These are phyloP conservation scores for Debaryomyces sp. DNA, from an alignment of 1,139 yeast genomes.

Conservation along the genomic window DNA sequence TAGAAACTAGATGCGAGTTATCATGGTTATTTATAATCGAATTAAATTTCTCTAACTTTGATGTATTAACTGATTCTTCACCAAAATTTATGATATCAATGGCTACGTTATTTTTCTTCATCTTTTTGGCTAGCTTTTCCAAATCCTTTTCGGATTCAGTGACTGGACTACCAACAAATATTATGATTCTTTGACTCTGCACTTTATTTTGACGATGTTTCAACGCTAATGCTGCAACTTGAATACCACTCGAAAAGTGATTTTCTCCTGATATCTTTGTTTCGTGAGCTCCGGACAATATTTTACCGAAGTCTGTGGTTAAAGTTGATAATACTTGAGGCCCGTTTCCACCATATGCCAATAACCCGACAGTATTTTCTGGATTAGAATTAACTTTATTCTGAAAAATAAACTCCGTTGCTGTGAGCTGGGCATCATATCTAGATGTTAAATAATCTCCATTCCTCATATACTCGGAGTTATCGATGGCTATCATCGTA, in stretches of 20 bases:
- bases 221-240: slow-evolving; percentile 95
- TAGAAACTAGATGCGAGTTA: slow-evolving; percentile 81
- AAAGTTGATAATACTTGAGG: slow-evolving; percentile 88
- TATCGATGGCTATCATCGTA: slow-evolving; percentile 92
- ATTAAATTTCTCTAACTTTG: slow-evolving; percentile 79
- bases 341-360: slow-evolving; percentile 84
- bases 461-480: slow-evolving; percentile 93
- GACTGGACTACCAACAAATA: slow-evolving; percentile 89
- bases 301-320: slow-evolving; percentile 85
- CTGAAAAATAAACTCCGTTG: slow-evolving; percentile 88
- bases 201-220: slow-evolving; percentile 95
- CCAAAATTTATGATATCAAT: slow-evolving; percentile 92
- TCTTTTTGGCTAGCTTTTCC: slow-evolving; percentile 83
- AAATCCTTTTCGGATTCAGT: slow-evolving; percentile 70
- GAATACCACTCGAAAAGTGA: slow-evolving; percentile 82
- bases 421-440: slow-evolving; percentile 90
- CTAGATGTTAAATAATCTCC: slow-evolving; percentile 92
- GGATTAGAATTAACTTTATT: slow-evolving; percentile 88
- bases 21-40: slow-evolving; percentile 74
- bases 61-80: slow-evolving; percentile 76
- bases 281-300: slow-evolving; percentile 85
- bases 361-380: slow-evolving; percentile 88
- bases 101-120: slow-evolving; percentile 92
- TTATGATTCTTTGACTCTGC: slow-evolving; percentile 88
- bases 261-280: slow-evolving; percentile 70